Evolutionary conservation across 2,329 filamentous ascomycete genomes (phyloP).

Genomic region (Calonectria leucothoes): DNA sequence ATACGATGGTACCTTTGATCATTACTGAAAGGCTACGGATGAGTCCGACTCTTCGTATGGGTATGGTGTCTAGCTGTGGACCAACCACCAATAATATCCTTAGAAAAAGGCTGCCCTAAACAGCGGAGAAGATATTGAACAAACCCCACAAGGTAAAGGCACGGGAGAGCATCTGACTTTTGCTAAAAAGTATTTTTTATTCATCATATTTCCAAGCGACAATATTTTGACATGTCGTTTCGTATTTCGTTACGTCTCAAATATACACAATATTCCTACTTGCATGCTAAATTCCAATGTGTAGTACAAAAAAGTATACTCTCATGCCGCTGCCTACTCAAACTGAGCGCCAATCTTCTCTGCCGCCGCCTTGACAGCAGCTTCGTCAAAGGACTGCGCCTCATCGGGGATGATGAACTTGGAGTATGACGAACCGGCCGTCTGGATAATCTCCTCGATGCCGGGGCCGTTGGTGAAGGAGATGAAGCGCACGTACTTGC

Average conservation of each 20-base stretch:
- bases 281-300: constrained; percentile 1
- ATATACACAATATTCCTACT: neutral
- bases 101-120: too few relatives aligned
- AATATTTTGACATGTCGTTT: neutral
- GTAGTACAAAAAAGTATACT: neutral
- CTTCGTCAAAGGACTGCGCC: constrained; percentile 3
- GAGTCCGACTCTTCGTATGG: too few relatives aligned
- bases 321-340: neutral
- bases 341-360: constrained; percentile 16
- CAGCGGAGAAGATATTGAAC: too few relatives aligned
- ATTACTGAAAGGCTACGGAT: too few relatives aligned
- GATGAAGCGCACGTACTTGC: constrained; percentile 59
- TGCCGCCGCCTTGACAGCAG: neutral
- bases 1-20: too few relatives aligned
- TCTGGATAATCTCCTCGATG: constrained; percentile 57
- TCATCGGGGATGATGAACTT: constrained; percentile 53
- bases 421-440: constrained; percentile 48
- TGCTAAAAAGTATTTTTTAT: neutral
- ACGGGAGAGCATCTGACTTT: too few relatives aligned
- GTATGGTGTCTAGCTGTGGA: too few relatives aligned
- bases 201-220: neutral
- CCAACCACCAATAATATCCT: too few relatives aligned
- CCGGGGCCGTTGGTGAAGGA: constrained; percentile 62
- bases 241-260: neutral
- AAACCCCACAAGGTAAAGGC: too few relatives aligned